Conservation (phyloP, 2,329 filamentous ascomycete species). For the Diaporthe longicolla region DNA sequence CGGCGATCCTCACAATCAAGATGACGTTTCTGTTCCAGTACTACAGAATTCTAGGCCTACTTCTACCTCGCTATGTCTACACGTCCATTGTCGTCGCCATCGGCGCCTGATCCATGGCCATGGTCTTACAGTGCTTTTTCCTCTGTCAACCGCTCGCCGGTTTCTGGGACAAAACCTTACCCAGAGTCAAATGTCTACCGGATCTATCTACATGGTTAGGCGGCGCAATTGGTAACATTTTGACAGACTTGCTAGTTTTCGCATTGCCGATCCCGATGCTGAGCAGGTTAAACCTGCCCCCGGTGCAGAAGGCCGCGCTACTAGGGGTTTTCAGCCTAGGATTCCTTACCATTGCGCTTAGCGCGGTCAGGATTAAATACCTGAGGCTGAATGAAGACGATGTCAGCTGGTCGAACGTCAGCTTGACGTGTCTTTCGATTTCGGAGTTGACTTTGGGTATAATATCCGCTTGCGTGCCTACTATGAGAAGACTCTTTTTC, state of each 20-base stretch:
- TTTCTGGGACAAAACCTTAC: slow-evolving; percentile 10
- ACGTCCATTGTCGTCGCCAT: background rate
- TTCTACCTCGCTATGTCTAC: slow-evolving; percentile 9
- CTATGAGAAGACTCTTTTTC: slow-evolving; percentile 14
- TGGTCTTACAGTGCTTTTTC: slow-evolving; percentile 13
- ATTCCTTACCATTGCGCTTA: background rate
- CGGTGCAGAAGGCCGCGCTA: background rate
- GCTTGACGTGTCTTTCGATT: slow-evolving; percentile 12
- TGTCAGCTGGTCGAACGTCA: slow-evolving; percentile 9
- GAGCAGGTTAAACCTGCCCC: background rate
- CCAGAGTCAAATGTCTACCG: background rate
- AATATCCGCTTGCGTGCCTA: slow-evolving; percentile 18
- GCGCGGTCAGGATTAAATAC: slow-evolving; percentile 20
- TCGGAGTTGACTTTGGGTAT: slow-evolving; percentile 11
- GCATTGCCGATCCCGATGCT: slow-evolving; percentile 22
- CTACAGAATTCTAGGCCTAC: background rate
- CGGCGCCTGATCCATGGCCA: slow-evolving; percentile 1
- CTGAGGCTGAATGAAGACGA: slow-evolving; percentile 10
- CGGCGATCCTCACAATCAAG: slow-evolving; percentile 6
- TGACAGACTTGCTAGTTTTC: background rate
- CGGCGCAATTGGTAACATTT: slow-evolving; percentile 1
- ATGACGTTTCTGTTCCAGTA: slow-evolving; percentile 19
- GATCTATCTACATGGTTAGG: background rate
- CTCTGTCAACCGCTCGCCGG: slow-evolving; percentile 8
- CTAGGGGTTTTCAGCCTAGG: slow-evolving; percentile 10